Conservation (phyloP, 192 early-diverging fungal species). For the Coemansia sp. region DNA sequence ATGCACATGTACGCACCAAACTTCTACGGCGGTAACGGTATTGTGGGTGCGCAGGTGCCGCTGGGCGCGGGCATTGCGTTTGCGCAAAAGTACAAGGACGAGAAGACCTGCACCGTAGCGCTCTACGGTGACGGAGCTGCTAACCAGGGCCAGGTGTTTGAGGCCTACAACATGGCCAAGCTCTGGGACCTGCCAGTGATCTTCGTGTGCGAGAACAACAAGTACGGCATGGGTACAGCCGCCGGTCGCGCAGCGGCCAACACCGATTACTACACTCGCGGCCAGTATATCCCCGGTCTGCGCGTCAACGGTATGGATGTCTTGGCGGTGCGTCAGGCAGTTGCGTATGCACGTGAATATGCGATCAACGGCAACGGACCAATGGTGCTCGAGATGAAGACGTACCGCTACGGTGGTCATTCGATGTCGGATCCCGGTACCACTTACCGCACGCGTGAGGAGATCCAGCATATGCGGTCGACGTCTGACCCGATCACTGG, state of each 20-base stretch:
- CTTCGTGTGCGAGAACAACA: conserved; percentile 99
- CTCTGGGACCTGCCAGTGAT: conserved; percentile 91
- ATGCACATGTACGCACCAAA: conserved; percentile 98
- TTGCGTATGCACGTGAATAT: conserved; percentile 83
- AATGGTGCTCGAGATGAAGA: conserved; percentile 91
- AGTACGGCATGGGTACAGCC: conserved; percentile 97
- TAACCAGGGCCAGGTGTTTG: conserved; percentile 98
- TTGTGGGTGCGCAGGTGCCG: conserved; percentile 95
- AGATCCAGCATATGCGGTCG: conserved; percentile 97
- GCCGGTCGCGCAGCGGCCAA: conserved; percentile 87
- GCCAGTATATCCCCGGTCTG: conserved; percentile 96
- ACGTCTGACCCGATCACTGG: conserved; percentile 93
- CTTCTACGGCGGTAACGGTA: conserved; percentile 99
- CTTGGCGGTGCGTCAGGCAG: conserved; percentile 86
- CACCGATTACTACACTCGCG: conserved; percentile 92
- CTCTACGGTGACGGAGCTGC: conserved; percentile 98
- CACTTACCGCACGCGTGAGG: conserved; percentile 98
- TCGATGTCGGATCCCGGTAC: conserved; percentile 99
- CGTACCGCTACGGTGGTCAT: conserved; percentile 99
- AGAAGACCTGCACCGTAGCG: conserved; percentile 79
- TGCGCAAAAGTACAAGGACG: conserved; percentile 86
- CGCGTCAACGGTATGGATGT: conserved; percentile 93
- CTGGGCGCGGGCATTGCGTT: conserved; percentile 85
- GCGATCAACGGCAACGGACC: conserved; percentile 81
- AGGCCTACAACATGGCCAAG: conserved; percentile 99